Evolutionary conservation across 2,329 filamentous ascomycete species (phyloP).

Genomic region (Bipolaris cookei): DNA sequence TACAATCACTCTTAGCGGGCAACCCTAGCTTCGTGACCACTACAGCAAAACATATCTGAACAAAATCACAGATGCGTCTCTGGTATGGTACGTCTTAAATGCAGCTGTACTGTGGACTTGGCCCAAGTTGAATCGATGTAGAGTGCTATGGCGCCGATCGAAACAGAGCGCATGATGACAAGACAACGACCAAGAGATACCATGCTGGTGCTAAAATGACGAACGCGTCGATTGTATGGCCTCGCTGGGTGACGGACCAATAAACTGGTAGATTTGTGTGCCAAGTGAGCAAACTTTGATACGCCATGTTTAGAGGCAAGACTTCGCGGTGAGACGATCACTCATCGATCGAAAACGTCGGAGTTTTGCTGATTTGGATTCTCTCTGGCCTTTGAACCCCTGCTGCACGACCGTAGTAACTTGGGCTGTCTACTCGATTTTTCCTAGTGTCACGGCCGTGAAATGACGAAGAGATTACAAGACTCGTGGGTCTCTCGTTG

Average conservation of each 20-base stretch:
- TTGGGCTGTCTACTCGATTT: neutral
- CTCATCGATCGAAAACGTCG: neutral
- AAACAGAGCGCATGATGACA: neutral
- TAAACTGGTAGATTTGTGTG: neutral
- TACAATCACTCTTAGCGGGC: neutral
- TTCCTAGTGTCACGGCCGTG: constrained; percentile 5
- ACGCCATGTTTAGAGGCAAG: constrained; percentile 4
- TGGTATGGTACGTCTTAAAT: neutral
- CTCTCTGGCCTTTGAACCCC: neutral
- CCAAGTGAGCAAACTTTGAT: constrained; percentile 20
- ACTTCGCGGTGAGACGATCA: constrained; percentile 2
- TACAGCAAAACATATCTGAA: neutral
- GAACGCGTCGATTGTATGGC: neutral
- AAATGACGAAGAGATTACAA: constrained; percentile 21
- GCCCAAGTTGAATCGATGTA: neutral
- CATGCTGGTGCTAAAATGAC: neutral
- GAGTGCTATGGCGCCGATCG: neutral
- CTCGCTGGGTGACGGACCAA: neutral
- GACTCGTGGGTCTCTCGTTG: constrained; percentile 16
- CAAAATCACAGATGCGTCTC: neutral
- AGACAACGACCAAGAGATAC: neutral
- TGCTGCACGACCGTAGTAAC: constrained; percentile 4
- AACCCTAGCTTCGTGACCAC: neutral
- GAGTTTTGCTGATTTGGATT: neutral
- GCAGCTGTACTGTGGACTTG: neutral